Evolutionary conservation across 306 rosid genomes (phyloP), one percentile per base, ranked within the genome.

Genomic region (Sesbania bispinosa): DNA sequence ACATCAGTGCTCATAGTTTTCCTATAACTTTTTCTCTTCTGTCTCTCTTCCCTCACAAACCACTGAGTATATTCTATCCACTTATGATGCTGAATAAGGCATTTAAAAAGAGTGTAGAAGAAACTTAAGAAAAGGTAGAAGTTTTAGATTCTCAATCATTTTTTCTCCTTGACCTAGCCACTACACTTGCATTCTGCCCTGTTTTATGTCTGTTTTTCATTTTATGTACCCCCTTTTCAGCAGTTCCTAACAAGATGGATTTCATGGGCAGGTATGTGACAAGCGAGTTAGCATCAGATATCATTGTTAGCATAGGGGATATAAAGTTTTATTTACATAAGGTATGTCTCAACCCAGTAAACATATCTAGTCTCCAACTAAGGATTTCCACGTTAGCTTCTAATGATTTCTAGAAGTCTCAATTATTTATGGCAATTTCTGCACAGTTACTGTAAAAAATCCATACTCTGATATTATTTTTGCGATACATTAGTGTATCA

Each of bases 231-330:
- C 15, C 24, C 35, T 60, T 67, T 21, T 51, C 8, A 16, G 70
- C 46, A 48, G 42, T 46, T 59, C 24, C 61, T 73, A 70, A 21
- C 33, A 52, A 36, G 59, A 32, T 70, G 52, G 48, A 27, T 45
- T 57, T 70, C 73, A 36, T 79, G 35, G 76, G 85, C 96, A 94
- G 99, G 83, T 91, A 82, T 76, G 95, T 90, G 59, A 85, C 90
- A 13, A 85, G 97, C 79, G 99, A 94, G 65, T 84, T 94, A 85
- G 79, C 86, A 42, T 77, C 93, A n/a, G 97, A 94, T 53, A 80
- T 94, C 59, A 57, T 83, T 46, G 79, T 94, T 43, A 83, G 33
- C 43, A 80, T 91, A 14, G 96, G 85, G 38, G 92, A 86, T 73
- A 85, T 83, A 21, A 89, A 85, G 83, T 91, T 94, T 76, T 76